Percentiles rank a stretch among this genome's conserved stretches.
These are phyloP conservation scores for Phoma herbarum DNA, from an alignment of 2,329 filamentous ascomycete species.

Conservation along the genomic window DNA sequence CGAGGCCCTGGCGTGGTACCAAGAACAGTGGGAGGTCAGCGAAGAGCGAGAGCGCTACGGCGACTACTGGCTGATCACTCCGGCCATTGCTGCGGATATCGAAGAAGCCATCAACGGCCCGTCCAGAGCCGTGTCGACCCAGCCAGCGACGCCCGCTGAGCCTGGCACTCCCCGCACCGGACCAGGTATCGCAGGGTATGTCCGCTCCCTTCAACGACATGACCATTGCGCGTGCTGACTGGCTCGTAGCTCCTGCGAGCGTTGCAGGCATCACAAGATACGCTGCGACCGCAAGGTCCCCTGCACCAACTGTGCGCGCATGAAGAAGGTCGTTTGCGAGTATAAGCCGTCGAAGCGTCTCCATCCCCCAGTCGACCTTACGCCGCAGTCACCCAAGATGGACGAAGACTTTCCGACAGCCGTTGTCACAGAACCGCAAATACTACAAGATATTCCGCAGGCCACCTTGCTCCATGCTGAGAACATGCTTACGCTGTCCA, in stretches of 20 bases:
- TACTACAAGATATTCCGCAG: slow-evolving; percentile 46
- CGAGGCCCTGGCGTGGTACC: slow-evolving; percentile 69
- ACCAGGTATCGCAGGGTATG: slow-evolving; percentile 25
- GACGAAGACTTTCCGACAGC: background rate
- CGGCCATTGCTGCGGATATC: slow-evolving; percentile 48
- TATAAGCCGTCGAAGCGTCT: slow-evolving; percentile 5
- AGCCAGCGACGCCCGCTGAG: slow-evolving; percentile 19
- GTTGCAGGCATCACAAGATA: slow-evolving; percentile 23
- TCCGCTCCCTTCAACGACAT: background rate
- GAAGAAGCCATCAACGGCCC: slow-evolving; percentile 36
- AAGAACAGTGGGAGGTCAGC: slow-evolving; percentile 69
- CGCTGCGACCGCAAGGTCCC: slow-evolving; percentile 25
- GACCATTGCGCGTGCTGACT: background rate
- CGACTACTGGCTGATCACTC: slow-evolving; percentile 70
- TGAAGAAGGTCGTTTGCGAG: slow-evolving; percentile 14
- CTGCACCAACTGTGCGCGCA: slow-evolving; percentile 20
- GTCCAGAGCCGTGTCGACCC: slow-evolving; percentile 29
- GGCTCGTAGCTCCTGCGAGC: slow-evolving; percentile 13
- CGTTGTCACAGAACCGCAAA: slow-evolving; percentile 7
- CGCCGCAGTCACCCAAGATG: background rate
- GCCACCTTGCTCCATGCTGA: slow-evolving; percentile 42
- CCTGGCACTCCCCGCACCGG: slow-evolving; percentile 14
- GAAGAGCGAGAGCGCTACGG: slow-evolving; percentile 69
- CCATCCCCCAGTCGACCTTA: background rate
- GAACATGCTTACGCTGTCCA: slow-evolving; percentile 44